Evolutionary conservation across 768 basidiomycete species (phyloP).

Genomic region (Lactarius sanguifluus): DNA sequence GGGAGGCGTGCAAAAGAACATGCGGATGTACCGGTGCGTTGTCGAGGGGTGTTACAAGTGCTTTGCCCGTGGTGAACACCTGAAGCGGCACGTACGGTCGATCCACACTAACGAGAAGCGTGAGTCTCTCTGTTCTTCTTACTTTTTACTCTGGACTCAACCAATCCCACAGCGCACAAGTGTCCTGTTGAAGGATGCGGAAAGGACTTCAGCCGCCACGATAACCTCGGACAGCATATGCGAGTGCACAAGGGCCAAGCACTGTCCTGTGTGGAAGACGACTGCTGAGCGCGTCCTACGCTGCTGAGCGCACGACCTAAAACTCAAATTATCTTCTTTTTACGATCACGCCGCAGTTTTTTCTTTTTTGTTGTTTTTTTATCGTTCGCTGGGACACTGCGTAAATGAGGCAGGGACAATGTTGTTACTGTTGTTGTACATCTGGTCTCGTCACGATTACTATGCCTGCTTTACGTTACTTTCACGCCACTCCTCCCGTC

Average conservation of each 20-base stretch:
- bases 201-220: conserved; percentile 83
- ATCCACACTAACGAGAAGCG: conserved; percentile 94
- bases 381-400: conserved; percentile 16
- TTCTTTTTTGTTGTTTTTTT: not conserved
- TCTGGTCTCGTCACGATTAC: too few relatives aligned
- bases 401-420: too few relatives aligned
- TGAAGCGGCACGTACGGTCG: conserved; percentile 84
- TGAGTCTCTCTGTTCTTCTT: conserved; percentile 42
- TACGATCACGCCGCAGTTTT: not conserved
- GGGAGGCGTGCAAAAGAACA: conserved; percentile 34
- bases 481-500: too few relatives aligned
- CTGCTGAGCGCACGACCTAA: conserved; percentile 7
- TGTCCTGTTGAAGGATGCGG: conserved; percentile 79
- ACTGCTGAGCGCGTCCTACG: conserved; percentile 13
- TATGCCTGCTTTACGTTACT: too few relatives aligned
- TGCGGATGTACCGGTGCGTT: conserved; percentile 60
- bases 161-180: conserved; percentile 58
- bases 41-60: conserved; percentile 85
- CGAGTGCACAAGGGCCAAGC: conserved; percentile 60
- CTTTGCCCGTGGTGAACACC: conserved; percentile 85
- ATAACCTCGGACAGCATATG: conserved; percentile 88
- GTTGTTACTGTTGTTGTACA: too few relatives aligned
- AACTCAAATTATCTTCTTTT: not conserved
- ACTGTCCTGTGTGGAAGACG: conserved; percentile 1
- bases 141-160: conserved; percentile 18